phyloP scores from a whole-genome alignment of 176 grass and related monocot species.

The Thalia dealbata region DNA sequence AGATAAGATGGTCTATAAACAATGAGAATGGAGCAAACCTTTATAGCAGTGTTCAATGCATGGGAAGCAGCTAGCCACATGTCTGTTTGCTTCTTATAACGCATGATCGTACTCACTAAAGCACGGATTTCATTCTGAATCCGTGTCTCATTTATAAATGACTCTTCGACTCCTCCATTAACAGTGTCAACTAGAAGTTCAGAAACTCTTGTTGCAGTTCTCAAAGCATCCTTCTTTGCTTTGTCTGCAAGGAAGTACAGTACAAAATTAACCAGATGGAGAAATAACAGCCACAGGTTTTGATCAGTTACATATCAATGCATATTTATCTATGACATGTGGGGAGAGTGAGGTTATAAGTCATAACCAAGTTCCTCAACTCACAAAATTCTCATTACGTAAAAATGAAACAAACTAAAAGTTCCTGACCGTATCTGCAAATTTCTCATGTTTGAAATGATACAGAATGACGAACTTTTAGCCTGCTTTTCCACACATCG shows the following conservation, averaged over 20 bases:
- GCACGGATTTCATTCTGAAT: conserved; percentile 58
- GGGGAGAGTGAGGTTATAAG: too few species aligned
- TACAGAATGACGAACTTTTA: background rate
- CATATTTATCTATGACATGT: background rate
- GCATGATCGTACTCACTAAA: conserved; percentile 35
- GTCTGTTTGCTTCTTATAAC: conserved; percentile 72
- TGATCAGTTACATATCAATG: background rate
- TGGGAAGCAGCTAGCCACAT: conserved; percentile 72
- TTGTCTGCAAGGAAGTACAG: conserved; percentile 28
- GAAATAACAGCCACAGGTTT: background rate
- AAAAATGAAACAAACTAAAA: background rate
- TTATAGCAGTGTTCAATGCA: conserved; percentile 55
- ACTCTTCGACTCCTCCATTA: conserved; percentile 50
- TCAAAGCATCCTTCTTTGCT: conserved; percentile 42
- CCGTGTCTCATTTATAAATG: conserved; percentile 62
- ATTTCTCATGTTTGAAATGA: background rate
- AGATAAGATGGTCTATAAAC: background rate
- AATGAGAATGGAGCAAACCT: conserved; percentile 22
- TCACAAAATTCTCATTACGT: background rate
- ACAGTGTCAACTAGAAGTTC: conserved; percentile 48
- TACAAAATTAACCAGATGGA: background rate
- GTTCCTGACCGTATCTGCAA: background rate
- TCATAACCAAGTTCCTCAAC: background rate
- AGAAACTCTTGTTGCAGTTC: conserved; percentile 29
- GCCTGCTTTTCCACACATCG: background rate